phyloP scores from a whole-genome alignment of 2,329 filamentous ascomycete species.

The Aspergillus hiratsukae region DNA sequence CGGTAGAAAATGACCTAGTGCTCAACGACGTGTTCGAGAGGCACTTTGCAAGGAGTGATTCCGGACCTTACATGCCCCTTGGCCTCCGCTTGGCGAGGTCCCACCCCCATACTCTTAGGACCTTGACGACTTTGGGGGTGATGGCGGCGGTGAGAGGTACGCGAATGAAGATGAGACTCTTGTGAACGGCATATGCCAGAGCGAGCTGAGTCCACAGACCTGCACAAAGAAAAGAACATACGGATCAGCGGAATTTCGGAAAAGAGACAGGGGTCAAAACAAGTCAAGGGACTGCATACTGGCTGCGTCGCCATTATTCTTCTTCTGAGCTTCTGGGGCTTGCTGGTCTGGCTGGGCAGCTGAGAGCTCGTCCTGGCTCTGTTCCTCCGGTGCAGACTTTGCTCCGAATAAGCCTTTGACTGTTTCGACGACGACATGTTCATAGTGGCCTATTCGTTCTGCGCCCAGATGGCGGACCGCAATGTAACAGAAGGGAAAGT shows the following conservation, averaged over 20 bases:
- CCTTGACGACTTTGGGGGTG: constrained; percentile 90
- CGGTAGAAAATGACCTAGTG: not conserved
- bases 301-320: constrained; percentile 59
- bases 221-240: constrained; percentile 24
- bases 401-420: constrained; percentile 23
- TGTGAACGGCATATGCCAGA: constrained; percentile 94
- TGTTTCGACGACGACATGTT: constrained; percentile 40
- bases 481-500: constrained; percentile 94
- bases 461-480: constrained; percentile 78
- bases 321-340: constrained; percentile 59
- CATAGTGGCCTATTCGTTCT: constrained; percentile 68
- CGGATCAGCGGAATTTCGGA: not conserved
- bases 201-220: constrained; percentile 80
- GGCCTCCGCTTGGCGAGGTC: constrained; percentile 76
- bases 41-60: not conserved
- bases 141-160: constrained; percentile 87
- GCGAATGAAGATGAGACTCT: constrained; percentile 94
- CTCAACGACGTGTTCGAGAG: not conserved
- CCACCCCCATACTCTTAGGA: constrained; percentile 83
- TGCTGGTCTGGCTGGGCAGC: constrained; percentile 35
- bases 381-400: not conserved
- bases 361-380: not conserved
- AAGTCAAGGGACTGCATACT: constrained; percentile 56
- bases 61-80: constrained; percentile 24
- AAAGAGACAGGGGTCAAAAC: not conserved